phyloP scores from a whole-genome alignment of 2,329 filamentous ascomycete species.

The Epichloe scottii region DNA sequence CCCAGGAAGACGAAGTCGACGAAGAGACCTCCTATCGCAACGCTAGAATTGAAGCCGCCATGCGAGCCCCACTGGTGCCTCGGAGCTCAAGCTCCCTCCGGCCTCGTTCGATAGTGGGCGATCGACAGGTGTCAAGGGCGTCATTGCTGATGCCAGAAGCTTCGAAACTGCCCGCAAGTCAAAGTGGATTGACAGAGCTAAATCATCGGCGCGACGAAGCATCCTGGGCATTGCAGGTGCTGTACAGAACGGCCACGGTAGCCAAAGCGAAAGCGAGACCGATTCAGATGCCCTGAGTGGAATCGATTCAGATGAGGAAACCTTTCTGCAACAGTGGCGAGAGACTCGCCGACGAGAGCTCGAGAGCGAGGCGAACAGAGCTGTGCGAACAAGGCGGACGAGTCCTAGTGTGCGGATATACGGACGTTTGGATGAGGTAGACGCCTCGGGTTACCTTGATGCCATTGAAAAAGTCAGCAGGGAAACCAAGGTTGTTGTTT shows the following conservation, averaged over 20 bases:
- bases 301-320: slow-evolving; percentile 57
- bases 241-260: slow-evolving; percentile 6
- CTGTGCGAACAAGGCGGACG: slow-evolving; percentile 51
- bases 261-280: slow-evolving; percentile 32
- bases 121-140: slow-evolving; percentile 73
- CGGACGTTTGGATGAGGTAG: slow-evolving; percentile 70
- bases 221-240: slow-evolving; percentile 36
- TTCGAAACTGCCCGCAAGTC: slow-evolving; percentile 55
- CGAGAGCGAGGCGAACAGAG: slow-evolving; percentile 42
- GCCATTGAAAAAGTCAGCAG: slow-evolving; percentile 80
- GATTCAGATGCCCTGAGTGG: slow-evolving; percentile 30
- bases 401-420: slow-evolving; percentile 69
- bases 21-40: slow-evolving; percentile 43
- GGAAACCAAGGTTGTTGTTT: slow-evolving; percentile 80
- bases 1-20: slow-evolving; percentile 42
- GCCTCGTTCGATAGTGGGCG: slow-evolving; percentile 52
- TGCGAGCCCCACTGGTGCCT: slow-evolving; percentile 46
- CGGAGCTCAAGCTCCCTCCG: slow-evolving; percentile 47
- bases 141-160: slow-evolving; percentile 71
- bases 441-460: slow-evolving; percentile 87
- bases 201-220: slow-evolving; percentile 39
- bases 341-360: slow-evolving; percentile 69
- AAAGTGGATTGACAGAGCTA: slow-evolving; percentile 41
- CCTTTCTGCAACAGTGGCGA: slow-evolving; percentile 77
- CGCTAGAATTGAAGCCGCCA: slow-evolving; percentile 47